phyloP scores from a whole-genome alignment of 208 protist species.

The Porcisia deanei region DNA sequence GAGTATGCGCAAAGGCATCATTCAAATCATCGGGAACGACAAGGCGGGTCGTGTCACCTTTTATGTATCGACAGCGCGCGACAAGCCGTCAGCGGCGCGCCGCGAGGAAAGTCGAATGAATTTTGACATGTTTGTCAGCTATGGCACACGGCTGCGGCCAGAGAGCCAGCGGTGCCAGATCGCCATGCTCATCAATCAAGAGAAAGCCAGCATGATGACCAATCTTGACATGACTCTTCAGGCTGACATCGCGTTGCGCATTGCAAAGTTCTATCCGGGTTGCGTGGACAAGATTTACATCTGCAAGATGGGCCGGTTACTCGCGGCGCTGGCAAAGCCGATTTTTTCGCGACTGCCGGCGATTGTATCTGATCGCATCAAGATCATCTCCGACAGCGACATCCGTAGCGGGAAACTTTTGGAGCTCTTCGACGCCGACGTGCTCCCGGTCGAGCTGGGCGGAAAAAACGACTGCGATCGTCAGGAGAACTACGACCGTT shows the following conservation, averaged over 20 bases:
- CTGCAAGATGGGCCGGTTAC: conserved; percentile 69
- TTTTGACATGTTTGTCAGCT: conserved; percentile 81
- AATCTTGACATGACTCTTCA: conserved; percentile 85
- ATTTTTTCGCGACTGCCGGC: conserved; percentile 65
- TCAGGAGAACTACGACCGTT: conserved; percentile 45
- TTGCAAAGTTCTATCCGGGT: conserved; percentile 79
- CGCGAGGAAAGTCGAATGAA: conserved; percentile 55
- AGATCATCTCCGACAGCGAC: conserved; percentile 65
- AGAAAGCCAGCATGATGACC: conserved; percentile 63
- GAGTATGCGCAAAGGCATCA: conserved; percentile 68
- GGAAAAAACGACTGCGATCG: conserved; percentile 72
- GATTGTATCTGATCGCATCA: conserved; percentile 68
- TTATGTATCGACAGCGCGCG: conserved; percentile 58
- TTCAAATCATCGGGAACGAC: conserved; percentile 76
- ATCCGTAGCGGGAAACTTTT: conserved; percentile 57
- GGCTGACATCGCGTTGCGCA: conserved; percentile 69
- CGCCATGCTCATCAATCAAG: conserved; percentile 78
- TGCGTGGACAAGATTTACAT: conserved; percentile 78
- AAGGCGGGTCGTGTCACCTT: conserved; percentile 61
- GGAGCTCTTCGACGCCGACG: conserved; percentile 52
- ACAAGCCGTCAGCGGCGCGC: conserved; percentile 40
- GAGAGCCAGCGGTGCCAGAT: conserved; percentile 67
- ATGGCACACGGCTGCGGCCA: conserved; percentile 60
- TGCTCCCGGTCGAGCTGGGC: conserved; percentile 64
- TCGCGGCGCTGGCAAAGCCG: conserved; percentile 64